Evolutionary conservation across 306 rosid genomes (phyloP).

Genomic region (Citrullus colocynthis): DNA sequence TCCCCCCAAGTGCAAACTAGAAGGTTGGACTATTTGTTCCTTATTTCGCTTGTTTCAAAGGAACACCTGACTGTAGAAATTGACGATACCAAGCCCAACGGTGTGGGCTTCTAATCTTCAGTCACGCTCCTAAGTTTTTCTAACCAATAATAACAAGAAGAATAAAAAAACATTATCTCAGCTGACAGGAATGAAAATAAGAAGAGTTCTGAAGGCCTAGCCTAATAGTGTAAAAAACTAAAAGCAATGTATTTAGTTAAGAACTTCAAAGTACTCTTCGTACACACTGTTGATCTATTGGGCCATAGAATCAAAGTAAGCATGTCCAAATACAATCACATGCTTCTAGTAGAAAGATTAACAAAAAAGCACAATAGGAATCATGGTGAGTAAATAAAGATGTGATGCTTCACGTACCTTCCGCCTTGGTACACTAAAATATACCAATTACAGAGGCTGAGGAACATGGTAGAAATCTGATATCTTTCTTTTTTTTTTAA

Average conservation of each 20-base stretch:
- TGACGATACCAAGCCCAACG: too few relatives aligned
- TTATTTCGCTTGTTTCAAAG: constrained; percentile 80
- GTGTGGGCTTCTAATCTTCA: too few relatives aligned
- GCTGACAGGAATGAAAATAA: too few relatives aligned
- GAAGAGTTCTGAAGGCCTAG: background rate
- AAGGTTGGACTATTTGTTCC: constrained; percentile 94
- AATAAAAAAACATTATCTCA: too few relatives aligned
- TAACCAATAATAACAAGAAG: too few relatives aligned
- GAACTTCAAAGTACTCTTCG: background rate
- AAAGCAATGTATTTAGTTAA: background rate
- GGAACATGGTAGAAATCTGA: background rate
- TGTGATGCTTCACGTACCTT: background rate
- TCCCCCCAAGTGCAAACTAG: constrained; percentile 94
- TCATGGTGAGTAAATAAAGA: background rate
- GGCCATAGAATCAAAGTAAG: too few relatives aligned
- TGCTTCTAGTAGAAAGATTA: background rate
- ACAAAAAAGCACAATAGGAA: background rate
- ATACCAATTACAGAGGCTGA: background rate
- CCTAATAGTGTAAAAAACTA: background rate
- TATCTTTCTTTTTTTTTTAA: background rate
- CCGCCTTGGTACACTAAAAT: background rate
- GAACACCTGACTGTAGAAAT: constrained; percentile 68
- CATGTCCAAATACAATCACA: too few relatives aligned
- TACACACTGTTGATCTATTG: background rate
- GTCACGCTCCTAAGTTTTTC: too few relatives aligned